These are phyloP conservation scores for Phenoliferia sp. DNA, from an alignment of 1,284 basidiomycete genomes.

Conservation along the genomic window DNA sequence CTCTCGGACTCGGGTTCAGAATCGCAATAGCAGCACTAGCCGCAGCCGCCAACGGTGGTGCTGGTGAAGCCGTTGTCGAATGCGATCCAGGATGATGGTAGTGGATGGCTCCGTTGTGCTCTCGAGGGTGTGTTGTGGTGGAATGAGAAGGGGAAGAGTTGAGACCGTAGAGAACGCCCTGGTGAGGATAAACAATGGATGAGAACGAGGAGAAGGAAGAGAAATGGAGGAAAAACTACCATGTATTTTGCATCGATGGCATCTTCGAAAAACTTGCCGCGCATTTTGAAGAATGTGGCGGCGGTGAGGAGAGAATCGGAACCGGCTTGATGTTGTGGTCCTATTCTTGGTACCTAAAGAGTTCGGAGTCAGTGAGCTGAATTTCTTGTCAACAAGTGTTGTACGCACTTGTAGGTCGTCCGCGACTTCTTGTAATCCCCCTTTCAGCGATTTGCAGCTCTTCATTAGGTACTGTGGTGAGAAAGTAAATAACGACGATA, in stretches of 20 bases:
- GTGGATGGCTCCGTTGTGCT: slow-evolving; percentile 30
- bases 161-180: slow-evolving; percentile 33
- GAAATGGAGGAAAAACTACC: slow-evolving; percentile 1
- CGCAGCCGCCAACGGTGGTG: slow-evolving; percentile 18
- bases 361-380: neutral
- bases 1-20: slow-evolving; percentile 15
- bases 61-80: slow-evolving; percentile 15
- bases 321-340: slow-evolving; percentile 90
- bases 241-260: slow-evolving; percentile 55
- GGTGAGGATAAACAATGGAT: neutral
- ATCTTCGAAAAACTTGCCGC: slow-evolving; percentile 83
- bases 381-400: neutral
- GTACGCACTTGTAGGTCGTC: slow-evolving; percentile 74
- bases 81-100: slow-evolving; percentile 19
- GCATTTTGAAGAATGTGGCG: slow-evolving; percentile 92
- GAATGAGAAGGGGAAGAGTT: slow-evolving; percentile 17
- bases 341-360: slow-evolving; percentile 74
- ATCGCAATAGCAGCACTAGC: slow-evolving; percentile 19
- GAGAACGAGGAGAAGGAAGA: neutral
- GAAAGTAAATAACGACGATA: neutral
- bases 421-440: slow-evolving; percentile 91
- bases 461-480: slow-evolving; percentile 75
- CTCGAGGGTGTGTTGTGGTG: slow-evolving; percentile 18
- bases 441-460: slow-evolving; percentile 79
- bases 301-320: slow-evolving; percentile 91